Conservation (phyloP, 2,329 filamentous ascomycete species). For the Colletotrichum magnum region DNA sequence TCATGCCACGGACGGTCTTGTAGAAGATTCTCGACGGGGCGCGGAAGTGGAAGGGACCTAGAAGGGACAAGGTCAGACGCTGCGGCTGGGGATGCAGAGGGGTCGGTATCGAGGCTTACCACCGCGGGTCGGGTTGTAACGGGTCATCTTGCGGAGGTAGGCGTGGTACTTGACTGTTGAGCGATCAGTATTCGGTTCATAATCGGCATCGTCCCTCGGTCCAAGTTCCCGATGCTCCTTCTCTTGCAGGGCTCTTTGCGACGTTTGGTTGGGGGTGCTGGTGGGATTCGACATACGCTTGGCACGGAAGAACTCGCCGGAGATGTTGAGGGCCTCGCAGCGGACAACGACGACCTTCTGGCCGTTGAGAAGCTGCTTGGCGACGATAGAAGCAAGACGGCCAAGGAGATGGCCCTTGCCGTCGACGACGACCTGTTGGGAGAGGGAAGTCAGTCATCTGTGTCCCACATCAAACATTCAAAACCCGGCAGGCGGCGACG, state of each 20-base stretch:
- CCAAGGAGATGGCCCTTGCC: constrained; percentile 99
- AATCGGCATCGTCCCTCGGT: constrained; percentile 10
- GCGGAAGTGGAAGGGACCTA: constrained; percentile 99
- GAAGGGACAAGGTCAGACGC: constrained; percentile 50
- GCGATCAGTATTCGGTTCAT: constrained; percentile 60
- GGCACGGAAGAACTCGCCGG: constrained; percentile 99
- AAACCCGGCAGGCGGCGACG: not conserved
- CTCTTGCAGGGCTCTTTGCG: constrained; percentile 23
- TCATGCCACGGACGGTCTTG: constrained; percentile 99
- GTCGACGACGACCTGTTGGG: constrained; percentile 91
- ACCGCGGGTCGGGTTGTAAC: constrained; percentile 99
- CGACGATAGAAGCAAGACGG: constrained; percentile 97
- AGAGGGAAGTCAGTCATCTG: constrained; percentile 50
- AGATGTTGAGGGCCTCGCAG: constrained; percentile 99
- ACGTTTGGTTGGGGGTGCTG: not conserved
- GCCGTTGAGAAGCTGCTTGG: constrained; percentile 98
- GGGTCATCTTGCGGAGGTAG: constrained; percentile 99
- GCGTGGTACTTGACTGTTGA: constrained; percentile 98
- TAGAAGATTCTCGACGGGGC: constrained; percentile 99
- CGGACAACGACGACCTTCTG: constrained; percentile 99
- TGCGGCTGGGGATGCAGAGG: constrained; percentile 24
- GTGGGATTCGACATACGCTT: constrained; percentile 86
- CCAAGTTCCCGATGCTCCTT: constrained; percentile 1
- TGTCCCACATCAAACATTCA: not conserved
- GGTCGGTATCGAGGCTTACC: constrained; percentile 70